Percentiles rank a stretch among this genome's conserved stretches.
Conservation (phyloP, 768 basidiomycete genomes). For the Candolleomyces aberdarensis region DNA sequence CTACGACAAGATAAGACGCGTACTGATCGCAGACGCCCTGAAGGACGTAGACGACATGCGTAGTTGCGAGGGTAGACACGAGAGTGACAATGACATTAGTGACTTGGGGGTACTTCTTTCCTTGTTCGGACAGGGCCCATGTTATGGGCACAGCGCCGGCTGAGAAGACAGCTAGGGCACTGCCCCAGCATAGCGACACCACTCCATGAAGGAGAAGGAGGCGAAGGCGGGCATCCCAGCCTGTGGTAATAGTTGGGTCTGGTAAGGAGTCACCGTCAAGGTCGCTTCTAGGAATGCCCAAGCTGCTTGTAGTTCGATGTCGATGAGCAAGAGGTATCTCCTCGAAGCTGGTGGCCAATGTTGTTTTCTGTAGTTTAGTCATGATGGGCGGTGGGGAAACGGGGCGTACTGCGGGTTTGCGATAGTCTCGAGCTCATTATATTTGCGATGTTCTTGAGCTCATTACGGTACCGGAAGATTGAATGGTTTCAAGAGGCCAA, state of each 20-base stretch:
- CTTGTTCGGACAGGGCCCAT: background rate
- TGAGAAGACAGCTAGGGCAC: background rate
- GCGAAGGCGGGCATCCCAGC: background rate
- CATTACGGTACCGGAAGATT: no score
- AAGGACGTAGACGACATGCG: background rate
- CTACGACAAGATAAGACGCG: background rate
- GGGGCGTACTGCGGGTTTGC: no score
- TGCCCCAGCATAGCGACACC: background rate
- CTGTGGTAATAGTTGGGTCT: background rate
- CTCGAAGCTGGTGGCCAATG: no score
- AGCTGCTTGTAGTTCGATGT: no score
- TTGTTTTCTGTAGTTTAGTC: no score
- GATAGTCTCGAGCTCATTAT: no score
- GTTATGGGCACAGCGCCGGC: background rate
- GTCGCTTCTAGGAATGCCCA: no score
- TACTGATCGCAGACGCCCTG: background rate
- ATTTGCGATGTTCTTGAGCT: no score
- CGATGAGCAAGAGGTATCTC: no score
- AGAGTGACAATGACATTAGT: background rate
- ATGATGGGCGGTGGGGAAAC: no score
- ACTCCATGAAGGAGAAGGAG: background rate
- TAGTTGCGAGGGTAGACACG: background rate
- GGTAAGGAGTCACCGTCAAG: no score
- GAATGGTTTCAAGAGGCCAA: no score
- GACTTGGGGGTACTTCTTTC: background rate